phyloP scores from a whole-genome alignment of 2,329 filamentous ascomycete genomes.

The Paecilomyces variotii region DNA sequence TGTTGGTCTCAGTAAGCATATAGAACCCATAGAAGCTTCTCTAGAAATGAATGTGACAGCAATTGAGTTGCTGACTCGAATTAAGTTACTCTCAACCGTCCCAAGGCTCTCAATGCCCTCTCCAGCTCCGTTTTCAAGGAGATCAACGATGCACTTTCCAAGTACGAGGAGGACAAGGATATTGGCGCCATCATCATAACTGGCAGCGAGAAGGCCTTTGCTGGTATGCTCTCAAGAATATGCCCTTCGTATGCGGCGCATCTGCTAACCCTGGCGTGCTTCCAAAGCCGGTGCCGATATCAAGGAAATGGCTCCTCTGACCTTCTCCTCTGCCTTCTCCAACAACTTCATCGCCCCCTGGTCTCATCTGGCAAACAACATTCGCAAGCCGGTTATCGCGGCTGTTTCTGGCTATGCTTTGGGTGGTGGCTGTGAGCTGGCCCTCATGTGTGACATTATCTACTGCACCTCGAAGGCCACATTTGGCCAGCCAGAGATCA shows the following conservation, averaged over 20 bases:
- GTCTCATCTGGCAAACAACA: constrained; percentile 72
- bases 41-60: neutral
- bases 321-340: constrained; percentile 80
- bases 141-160: constrained; percentile 68
- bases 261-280: neutral
- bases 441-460: constrained; percentile 94
- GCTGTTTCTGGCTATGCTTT: constrained; percentile 93
- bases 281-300: constrained; percentile 79
- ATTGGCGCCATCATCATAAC: constrained; percentile 77
- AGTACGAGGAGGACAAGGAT: constrained; percentile 60
- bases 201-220: constrained; percentile 82
- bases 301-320: constrained; percentile 95
- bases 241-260: neutral
- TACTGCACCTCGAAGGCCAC: constrained; percentile 82
- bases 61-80: neutral
- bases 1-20: constrained; percentile 68
- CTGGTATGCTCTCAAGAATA: constrained; percentile 34
- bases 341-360: constrained; percentile 91
- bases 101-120: constrained; percentile 91
- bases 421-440: constrained; percentile 90
- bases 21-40: neutral
- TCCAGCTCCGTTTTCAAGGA: constrained; percentile 85
- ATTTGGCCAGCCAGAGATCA: constrained; percentile 96
- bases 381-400: constrained; percentile 91
- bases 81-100: constrained; percentile 82